A percentile compares a stretch with the other conserved stretches of the same genome.
phyloP scores from a whole-genome alignment of 2,329 filamentous ascomycete genomes.

The Tympanopsis confertula region DNA sequence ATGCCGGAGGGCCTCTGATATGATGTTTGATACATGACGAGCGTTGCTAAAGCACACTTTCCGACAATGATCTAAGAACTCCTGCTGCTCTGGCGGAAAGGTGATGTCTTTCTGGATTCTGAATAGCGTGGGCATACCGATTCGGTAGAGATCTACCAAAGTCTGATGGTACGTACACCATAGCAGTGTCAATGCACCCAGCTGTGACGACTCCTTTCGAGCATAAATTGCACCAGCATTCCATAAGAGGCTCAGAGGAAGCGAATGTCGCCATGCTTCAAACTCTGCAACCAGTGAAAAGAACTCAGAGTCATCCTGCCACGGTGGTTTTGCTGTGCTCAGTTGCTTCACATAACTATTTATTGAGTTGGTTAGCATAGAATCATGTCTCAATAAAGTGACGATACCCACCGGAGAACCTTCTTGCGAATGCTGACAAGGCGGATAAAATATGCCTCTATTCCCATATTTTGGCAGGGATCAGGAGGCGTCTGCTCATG shows the following conservation, averaged over 20 bases:
- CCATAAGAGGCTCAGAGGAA: conserved; percentile 30
- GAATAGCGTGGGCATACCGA: conserved; percentile 31
- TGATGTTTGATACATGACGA: too few relatives aligned
- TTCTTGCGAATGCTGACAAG: conserved; percentile 27
- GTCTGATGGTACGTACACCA: conserved; percentile 35
- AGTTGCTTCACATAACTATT: conserved; percentile 26
- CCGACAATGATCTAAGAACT: conserved; percentile 13
- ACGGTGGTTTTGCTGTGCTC: conserved; percentile 24
- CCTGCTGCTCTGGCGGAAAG: conserved; percentile 23
- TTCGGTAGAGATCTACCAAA: conserved; percentile 30
- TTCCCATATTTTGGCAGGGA: conserved; percentile 15
- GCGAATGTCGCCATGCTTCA: conserved; percentile 24
- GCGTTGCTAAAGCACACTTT: conserved; percentile 2
- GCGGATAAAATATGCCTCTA: conserved; percentile 29
- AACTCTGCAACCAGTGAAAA: conserved; percentile 25
- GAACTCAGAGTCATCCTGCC: conserved; percentile 29
- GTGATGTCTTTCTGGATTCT: conserved; percentile 26
- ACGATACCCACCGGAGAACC: conserved; percentile 21
- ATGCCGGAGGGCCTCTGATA: conserved; percentile 5
- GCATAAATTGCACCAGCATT: conserved; percentile 30
- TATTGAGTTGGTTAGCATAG: too few relatives aligned
- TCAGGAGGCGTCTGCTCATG: background rate
- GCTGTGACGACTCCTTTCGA: conserved; percentile 30
- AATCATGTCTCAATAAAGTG: too few relatives aligned
- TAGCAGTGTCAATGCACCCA: conserved; percentile 29